Evolutionary conservation across 495 filamentous ascomycete genomes (phyloP).

Genomic region (Penicillium subrubescens): DNA sequence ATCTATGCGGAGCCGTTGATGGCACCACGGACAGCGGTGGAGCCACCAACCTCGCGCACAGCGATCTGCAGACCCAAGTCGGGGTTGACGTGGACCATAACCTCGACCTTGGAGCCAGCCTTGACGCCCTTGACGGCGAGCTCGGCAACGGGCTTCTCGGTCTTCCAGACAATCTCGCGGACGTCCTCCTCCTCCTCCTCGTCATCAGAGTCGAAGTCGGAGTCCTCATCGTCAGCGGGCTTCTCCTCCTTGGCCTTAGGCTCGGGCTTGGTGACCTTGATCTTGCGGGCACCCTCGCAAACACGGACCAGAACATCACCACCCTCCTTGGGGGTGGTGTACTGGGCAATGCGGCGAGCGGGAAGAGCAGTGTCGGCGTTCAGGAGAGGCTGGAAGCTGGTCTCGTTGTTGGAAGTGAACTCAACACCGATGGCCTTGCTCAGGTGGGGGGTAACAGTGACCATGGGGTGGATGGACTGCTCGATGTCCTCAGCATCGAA

Average conservation of each 20-base stretch:
- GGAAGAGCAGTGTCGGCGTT: constrained; percentile 86
- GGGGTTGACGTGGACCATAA: constrained; percentile 80
- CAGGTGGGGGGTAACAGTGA: constrained; percentile 91
- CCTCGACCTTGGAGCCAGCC: constrained; percentile 89
- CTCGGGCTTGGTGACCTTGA: constrained; percentile 87
- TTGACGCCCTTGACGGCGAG: constrained; percentile 78
- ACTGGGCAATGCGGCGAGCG: constrained; percentile 76
- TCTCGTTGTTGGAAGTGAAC: constrained; percentile 61
- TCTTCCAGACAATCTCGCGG: constrained; percentile 90
- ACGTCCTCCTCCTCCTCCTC: constrained; percentile 82
- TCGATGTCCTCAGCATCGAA: constrained; percentile 93
- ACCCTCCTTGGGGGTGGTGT: constrained; percentile 71
- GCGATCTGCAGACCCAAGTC: constrained; percentile 79
- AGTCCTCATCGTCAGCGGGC: constrained; percentile 61
- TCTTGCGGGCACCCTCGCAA: constrained; percentile 81
- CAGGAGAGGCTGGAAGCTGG: constrained; percentile 76
- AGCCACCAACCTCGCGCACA: constrained; percentile 80
- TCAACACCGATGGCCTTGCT: constrained; percentile 86
- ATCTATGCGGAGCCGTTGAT: constrained; percentile 52
- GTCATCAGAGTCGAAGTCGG: constrained; percentile 62
- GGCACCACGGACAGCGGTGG: constrained; percentile 78
- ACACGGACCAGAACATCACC: constrained; percentile 86
- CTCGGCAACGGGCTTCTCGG: constrained; percentile 81
- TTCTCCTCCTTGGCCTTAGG: constrained; percentile 71
- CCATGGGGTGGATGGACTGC: constrained; percentile 91